Percentiles rank a stretch among this genome's conserved stretches.
phyloP scores from a whole-genome alignment of 495 filamentous ascomycete genomes.

The Penicillium herquei region DNA sequence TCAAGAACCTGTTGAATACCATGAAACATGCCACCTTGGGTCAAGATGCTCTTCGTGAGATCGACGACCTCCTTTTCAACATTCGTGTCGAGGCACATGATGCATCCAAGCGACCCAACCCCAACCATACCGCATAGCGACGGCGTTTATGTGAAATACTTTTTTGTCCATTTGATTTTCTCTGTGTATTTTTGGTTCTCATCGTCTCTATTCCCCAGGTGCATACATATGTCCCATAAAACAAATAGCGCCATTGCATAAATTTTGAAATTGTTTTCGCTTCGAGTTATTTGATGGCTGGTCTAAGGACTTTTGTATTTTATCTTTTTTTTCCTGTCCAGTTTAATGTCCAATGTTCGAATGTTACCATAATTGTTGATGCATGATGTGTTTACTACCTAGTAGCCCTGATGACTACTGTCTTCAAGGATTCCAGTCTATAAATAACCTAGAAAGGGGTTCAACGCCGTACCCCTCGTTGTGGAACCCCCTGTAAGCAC shows the following conservation, averaged over 20 bases:
- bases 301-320: background rate
- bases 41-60: conserved; percentile 50
- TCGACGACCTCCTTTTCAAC: conserved; percentile 68
- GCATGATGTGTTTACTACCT: no score
- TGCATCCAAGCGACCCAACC: conserved; percentile 50
- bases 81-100: conserved; percentile 63
- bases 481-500: conserved; percentile 16
- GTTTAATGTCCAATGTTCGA: no score
- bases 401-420: no score
- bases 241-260: conserved; percentile 15
- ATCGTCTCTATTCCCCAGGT: conserved; percentile 24
- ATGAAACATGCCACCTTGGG: conserved; percentile 51
- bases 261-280: background rate
- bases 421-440: no score
- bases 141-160: conserved; percentile 32
- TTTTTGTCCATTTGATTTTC: conserved; percentile 14
- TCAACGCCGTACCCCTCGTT: background rate
- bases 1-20: conserved; percentile 50
- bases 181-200: conserved; percentile 8
- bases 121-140: conserved; percentile 44
- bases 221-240: conserved; percentile 20
- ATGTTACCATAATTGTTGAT: no score
- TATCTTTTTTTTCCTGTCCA: background rate
- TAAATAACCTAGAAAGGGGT: no score
- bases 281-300: background rate